Percentiles rank a stretch among this genome's conserved stretches.
phyloP scores from a whole-genome alignment of 2,329 filamentous ascomycete species.

The Thielaviopsis ethacetica region DNA sequence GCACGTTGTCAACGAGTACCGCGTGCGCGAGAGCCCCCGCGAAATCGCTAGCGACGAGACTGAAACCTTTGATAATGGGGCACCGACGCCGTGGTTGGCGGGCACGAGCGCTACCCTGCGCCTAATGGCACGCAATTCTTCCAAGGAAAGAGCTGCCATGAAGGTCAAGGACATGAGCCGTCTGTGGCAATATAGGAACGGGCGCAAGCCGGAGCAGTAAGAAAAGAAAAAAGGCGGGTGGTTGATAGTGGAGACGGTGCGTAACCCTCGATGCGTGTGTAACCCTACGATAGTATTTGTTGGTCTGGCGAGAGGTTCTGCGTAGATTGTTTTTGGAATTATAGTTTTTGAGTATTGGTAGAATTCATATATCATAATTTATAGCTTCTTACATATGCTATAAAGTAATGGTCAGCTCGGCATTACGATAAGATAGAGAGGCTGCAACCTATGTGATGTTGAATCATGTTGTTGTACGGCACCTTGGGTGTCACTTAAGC shows the following conservation, averaged over 20 bases:
- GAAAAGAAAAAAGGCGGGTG: constrained; percentile 13
- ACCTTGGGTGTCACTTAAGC: too few relatives aligned
- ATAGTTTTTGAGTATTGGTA: too few relatives aligned
- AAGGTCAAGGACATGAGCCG: constrained; percentile 45
- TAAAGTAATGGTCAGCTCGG: too few relatives aligned
- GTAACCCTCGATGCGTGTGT: not conserved
- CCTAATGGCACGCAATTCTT: not conserved
- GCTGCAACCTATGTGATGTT: too few relatives aligned
- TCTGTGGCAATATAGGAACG: constrained; percentile 47
- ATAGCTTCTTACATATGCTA: too few relatives aligned
- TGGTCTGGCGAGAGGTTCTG: not conserved
- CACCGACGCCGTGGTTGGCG: constrained; percentile 13
- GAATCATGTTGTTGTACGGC: too few relatives aligned
- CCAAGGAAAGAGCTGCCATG: constrained; percentile 17
- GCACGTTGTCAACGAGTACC: constrained; percentile 27
- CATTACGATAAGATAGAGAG: too few relatives aligned
- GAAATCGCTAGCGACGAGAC: constrained; percentile 20
- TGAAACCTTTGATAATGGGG: constrained; percentile 22
- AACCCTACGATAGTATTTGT: not conserved
- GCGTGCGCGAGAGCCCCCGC: constrained; percentile 11
- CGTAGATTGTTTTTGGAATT: not conserved
- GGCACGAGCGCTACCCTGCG: not conserved
- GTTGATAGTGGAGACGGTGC: not conserved
- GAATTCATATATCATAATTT: too few relatives aligned
- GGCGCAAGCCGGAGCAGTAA: constrained; percentile 28